phyloP scores from a whole-genome alignment of 176 grass and related monocot species.

The Triticum timopheevii region DNA sequence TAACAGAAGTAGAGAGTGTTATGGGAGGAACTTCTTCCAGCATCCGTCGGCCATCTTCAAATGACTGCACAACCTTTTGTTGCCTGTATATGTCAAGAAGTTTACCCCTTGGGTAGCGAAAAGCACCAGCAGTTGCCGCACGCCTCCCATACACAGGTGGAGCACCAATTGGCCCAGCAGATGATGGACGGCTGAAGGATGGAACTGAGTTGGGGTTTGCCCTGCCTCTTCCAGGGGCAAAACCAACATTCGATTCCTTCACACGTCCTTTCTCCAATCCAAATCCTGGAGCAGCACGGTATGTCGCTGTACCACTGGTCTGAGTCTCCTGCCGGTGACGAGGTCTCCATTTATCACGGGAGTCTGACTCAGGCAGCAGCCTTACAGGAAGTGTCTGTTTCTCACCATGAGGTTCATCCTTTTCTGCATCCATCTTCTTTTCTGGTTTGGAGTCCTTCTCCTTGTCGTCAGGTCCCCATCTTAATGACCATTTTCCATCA shows the following conservation, averaged over 20 bases:
- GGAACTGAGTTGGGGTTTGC: slow-evolving; percentile 47
- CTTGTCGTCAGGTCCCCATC: slow-evolving; percentile 97
- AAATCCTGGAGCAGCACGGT: slow-evolving; percentile 91
- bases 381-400: slow-evolving; percentile 66
- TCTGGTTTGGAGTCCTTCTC: slow-evolving; percentile 74
- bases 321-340: slow-evolving; percentile 85
- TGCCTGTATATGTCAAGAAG: slow-evolving; percentile 98
- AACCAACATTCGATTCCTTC: slow-evolving; percentile 64
- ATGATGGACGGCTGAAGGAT: slow-evolving; percentile 41
- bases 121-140: slow-evolving; percentile 33
- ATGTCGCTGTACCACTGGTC: slow-evolving; percentile 44
- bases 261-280: slow-evolving; percentile 72
- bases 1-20: slow-evolving; percentile 55
- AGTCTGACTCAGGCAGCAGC: slow-evolving; percentile 70
- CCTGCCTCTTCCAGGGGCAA: slow-evolving; percentile 91
- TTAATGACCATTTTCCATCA: slow-evolving; percentile 90
- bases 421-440: slow-evolving; percentile 68
- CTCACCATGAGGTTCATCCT: slow-evolving; percentile 61
- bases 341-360: slow-evolving; percentile 99
- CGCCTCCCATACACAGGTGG: slow-evolving; percentile 39
- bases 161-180: slow-evolving; percentile 70
- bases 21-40: slow-evolving; percentile 71
- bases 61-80: slow-evolving; percentile 37
- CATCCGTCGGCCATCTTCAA: slow-evolving; percentile 39
- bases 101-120: slow-evolving; percentile 87